These are phyloP conservation scores for Lipomyces orientalis DNA, from an alignment of 805 yeast species.

Conservation along the genomic window DNA sequence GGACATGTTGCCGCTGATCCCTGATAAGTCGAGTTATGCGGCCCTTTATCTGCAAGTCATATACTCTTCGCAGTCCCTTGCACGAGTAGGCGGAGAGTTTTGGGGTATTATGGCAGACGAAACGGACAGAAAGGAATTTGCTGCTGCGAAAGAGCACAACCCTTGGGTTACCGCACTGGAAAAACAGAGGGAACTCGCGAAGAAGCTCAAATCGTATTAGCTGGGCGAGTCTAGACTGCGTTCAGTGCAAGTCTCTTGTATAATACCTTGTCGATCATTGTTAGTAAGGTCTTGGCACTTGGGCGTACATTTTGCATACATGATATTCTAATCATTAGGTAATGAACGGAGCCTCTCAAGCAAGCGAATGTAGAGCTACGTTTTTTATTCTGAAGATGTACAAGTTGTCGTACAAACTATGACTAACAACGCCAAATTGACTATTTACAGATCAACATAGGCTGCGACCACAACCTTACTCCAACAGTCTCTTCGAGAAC, in stretches of 20 bases:
- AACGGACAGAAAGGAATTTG: conserved; percentile 4
- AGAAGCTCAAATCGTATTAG: conserved; percentile 28
- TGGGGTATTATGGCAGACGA: conserved; percentile 47
- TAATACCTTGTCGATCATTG: background rate
- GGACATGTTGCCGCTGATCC: conserved; percentile 41
- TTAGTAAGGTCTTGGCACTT: background rate
- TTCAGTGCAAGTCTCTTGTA: background rate
- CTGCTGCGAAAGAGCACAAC: conserved; percentile 19
- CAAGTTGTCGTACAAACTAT: background rate
- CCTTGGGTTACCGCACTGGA: conserved; percentile 39
- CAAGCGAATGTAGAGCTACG: background rate
- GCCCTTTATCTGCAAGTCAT: conserved; percentile 81
- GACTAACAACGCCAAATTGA: conserved; percentile 43
- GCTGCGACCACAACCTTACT: conserved; percentile 40
- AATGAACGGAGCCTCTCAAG: background rate
- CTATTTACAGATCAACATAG: conserved; percentile 61
- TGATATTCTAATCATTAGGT: background rate
- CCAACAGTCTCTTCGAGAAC: conserved; percentile 21
- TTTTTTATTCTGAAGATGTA: background rate
- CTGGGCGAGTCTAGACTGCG: background rate
- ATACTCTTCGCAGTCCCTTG: conserved; percentile 86
- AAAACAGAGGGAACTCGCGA: conserved; percentile 38
- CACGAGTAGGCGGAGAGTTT: conserved; percentile 72
- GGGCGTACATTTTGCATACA: background rate
- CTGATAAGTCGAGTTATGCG: conserved; percentile 49